Conservation (phyloP, 2,329 filamentous ascomycete genomes). For the Ophiocordyceps camponoti-rufipedis region DNA sequence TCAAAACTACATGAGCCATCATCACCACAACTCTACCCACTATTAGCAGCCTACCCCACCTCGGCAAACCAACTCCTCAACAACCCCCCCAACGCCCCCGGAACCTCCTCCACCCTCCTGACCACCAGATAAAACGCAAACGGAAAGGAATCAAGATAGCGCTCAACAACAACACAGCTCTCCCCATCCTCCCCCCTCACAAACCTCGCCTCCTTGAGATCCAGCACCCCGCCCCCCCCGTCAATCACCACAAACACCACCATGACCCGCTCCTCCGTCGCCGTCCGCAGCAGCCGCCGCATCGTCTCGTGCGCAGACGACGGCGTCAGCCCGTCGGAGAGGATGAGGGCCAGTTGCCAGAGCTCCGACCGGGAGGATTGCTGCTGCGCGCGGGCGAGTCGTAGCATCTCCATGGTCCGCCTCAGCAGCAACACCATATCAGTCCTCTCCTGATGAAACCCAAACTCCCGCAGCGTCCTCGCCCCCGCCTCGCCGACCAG, state of each 20-base stretch:
- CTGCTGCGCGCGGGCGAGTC: constrained; percentile 51
- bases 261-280: constrained; percentile 89
- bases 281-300: constrained; percentile 64
- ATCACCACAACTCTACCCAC: too few relatives aligned
- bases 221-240: constrained; percentile 54
- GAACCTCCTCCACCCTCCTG: constrained; percentile 77
- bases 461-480: constrained; percentile 69
- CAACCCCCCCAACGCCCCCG: constrained; percentile 68
- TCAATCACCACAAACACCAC: constrained; percentile 97
- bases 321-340: constrained; percentile 87
- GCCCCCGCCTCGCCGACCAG: constrained; percentile 63
- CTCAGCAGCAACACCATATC: constrained; percentile 67
- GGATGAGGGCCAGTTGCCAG: constrained; percentile 87
- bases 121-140: constrained; percentile 97
- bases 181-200: constrained; percentile 40
- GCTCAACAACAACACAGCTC: constrained; percentile 60
- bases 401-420: constrained; percentile 66
- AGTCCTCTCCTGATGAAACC: constrained; percentile 70
- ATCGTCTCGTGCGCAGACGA: constrained; percentile 65
- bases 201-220: constrained; percentile 77
- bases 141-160: constrained; percentile 89
- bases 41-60: constrained; percentile 20
- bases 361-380: constrained; percentile 45
- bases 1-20: too few relatives aligned
- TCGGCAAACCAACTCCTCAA: constrained; percentile 91